Base-by-base conservation (phyloP, 192 early-diverging fungal species). In the Entomortierella beljakovae region DNA sequence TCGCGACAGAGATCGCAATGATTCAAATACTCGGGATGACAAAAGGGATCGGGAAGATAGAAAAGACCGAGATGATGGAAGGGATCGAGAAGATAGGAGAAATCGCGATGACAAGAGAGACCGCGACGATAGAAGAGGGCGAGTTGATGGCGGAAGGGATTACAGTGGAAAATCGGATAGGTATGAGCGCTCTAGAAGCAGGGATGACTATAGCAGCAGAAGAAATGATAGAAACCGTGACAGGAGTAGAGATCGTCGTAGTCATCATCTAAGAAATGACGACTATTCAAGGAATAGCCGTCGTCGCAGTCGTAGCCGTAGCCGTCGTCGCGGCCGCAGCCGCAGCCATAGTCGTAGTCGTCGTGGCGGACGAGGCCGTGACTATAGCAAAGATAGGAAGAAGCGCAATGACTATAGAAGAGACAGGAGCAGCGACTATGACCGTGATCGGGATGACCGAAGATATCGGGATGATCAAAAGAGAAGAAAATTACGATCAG, bases 281-380 rank as follows among this genome's bases (percentile, higher is more conserved):
- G 65, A 68, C 35, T 18, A 62, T 40, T 40, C 60, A 11, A 26
- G 67, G 34, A 57, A 53, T 26, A 60, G 70, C 70, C 79, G 82
- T 56, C 76, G 62, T 20, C 70, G 72, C 11, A 74, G 62, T 20
- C 70, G 76, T 18, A 74, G 56, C 11, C 65, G 65, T 32, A 70
- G 82, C 57, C 62, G 64, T 28, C 61, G 79, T 52, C 79, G 72
- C 28, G 59, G 69, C 40, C 62, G 71, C 29, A 42, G 59, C 34
- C 40, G 71, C 32, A 70, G 82, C 56, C 62, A 60, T 28, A 64
- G 79, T 51, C 79, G 72, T 32, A 62, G 69, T 37, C 61, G 70
- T 42, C 37, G 58, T 35, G 35, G 70, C 33, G 64, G 61, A 42
- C 38, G 59, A 46, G 64, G 76, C 40, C 62, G 81, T 54, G 80